phyloP scores from a whole-genome alignment of 768 basidiomycete genomes.

The Mycena capillaripes region DNA sequence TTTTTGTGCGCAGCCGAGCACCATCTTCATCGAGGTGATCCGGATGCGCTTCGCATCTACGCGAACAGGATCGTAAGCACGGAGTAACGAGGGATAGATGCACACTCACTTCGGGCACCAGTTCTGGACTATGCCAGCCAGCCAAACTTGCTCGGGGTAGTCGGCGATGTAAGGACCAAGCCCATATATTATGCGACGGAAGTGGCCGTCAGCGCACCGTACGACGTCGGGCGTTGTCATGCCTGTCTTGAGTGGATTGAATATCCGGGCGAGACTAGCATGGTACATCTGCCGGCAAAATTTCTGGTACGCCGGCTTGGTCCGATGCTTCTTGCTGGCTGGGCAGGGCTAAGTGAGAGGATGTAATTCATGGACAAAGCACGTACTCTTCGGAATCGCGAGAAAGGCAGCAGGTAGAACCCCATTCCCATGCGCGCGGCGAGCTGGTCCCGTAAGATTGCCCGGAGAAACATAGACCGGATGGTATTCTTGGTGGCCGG shows the following conservation, averaged over 20 bases:
- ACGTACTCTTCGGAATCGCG: conserved; percentile 17
- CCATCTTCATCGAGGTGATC: conserved; percentile 17
- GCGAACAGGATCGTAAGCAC: background rate
- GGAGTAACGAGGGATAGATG: no score
- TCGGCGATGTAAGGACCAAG: conserved; percentile 47
- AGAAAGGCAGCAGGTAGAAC: conserved; percentile 12
- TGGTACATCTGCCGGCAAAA: conserved; percentile 38
- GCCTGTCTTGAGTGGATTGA: conserved; percentile 34
- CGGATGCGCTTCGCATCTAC: conserved; percentile 15
- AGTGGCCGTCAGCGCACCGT: conserved; percentile 45
- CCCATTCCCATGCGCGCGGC: conserved; percentile 7
- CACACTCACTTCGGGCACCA: conserved; percentile 40
- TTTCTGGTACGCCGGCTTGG: conserved; percentile 7
- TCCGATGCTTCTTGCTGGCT: conserved; percentile 14
- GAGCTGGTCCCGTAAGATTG: conserved; percentile 11
- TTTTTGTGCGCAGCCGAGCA: background rate
- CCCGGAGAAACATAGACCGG: conserved; percentile 44
- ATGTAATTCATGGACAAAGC: no score
- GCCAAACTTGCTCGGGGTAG: conserved; percentile 47
- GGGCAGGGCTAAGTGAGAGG: background rate
- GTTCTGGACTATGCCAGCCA: conserved; percentile 41
- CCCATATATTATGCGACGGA: conserved; percentile 41
- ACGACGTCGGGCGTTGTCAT: conserved; percentile 41
- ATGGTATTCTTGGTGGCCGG: conserved; percentile 37
- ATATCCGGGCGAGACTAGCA: conserved; percentile 35